Base-by-base conservation (phyloP, 116 monocot genomes). In the Iris pallida region DNA sequence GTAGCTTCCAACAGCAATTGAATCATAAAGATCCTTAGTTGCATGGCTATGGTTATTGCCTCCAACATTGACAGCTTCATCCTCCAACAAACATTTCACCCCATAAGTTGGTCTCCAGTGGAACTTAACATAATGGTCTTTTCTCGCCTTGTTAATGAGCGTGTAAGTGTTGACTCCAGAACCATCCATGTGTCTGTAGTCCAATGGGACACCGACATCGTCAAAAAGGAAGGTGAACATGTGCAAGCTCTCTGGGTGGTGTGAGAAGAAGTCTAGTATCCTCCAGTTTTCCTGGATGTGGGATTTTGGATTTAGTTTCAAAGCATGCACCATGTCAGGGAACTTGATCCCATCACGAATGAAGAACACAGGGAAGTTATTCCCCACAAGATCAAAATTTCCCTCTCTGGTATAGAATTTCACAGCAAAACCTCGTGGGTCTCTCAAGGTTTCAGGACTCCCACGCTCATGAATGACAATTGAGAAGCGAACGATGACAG, bases 41-140 rank as follows among this genome's bases (percentile, higher is more conserved):
- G 78, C 78, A 16, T 78, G 78, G 67, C 78, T 78, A 53, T 78
- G 78, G 42, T 78, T 78, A 17, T 40, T 71, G 16, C 72, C 78
- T 17, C 66, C 66, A 9, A 78, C 61, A 6, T 17, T 12, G 15
- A 61, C 42, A 1, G 78, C 78, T 43, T 78, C 78, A 0, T 78
- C 78, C 8, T 72, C 78, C 48, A 72, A 45, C 12, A 78, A 16
- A 45, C 53, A 45, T 11, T 66, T 65, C 9, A 57, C 68, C 7
- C 75, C 75, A 57, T 67, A 75, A 0, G 68, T 75, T 0, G 75
- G 75, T 41, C 67, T 75, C 75, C 75, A 75, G 59, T 75, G 75
- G 60, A 75, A 75, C 68, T 75, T 75, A 18, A 75, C 60, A 42
- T 75, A 75, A 51, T 75, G 66, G 18, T 59, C 5, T n/a, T 75